Evolutionary conservation across 2,329 filamentous ascomycete species (phyloP).

Genomic region (Ascosphaera acerosa): DNA sequence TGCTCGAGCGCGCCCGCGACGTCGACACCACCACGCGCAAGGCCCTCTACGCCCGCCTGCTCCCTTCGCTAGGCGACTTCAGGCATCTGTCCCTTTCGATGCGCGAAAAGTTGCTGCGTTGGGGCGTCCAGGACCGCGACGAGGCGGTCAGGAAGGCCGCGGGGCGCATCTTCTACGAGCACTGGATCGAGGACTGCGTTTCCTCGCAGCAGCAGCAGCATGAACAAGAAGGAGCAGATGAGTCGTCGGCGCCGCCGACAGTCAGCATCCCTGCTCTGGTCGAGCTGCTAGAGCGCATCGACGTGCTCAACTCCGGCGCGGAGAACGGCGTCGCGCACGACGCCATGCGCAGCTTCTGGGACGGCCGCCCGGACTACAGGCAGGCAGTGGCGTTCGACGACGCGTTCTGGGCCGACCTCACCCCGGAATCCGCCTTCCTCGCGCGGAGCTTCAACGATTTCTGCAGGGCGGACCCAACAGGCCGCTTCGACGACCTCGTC

Average conservation of each 20-base stretch:
- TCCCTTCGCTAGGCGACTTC: conserved; percentile 83
- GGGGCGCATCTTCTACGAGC: conserved; percentile 66
- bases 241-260: conserved; percentile 35
- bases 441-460: conserved; percentile 87
- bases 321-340: conserved; percentile 79
- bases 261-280: conserved; percentile 53
- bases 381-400: conserved; percentile 21
- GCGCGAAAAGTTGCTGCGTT: conserved; percentile 82
- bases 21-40: conserved; percentile 62
- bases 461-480: conserved; percentile 47
- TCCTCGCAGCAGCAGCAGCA: conserved; percentile 34
- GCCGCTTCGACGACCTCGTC: conserved; percentile 46
- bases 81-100: conserved; percentile 78
- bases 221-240: conserved; percentile 21
- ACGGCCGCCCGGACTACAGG: conserved; percentile 42
- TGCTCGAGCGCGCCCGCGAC: conserved; percentile 77
- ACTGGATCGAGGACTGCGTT: conserved; percentile 95
- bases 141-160: conserved; percentile 85
- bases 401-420: conserved; percentile 22
- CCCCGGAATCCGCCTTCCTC: conserved; percentile 71
- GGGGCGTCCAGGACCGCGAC: conserved; percentile 83
- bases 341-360: conserved; percentile 93
- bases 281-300: conserved; percentile 80
- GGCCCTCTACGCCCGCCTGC: conserved; percentile 61
- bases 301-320: conserved; percentile 69